Evolutionary conservation across 352 stramenopile genomes (phyloP), one percentile per base, ranked within the genome.

Genomic region (Phytophthora niederhauseri): DNA sequence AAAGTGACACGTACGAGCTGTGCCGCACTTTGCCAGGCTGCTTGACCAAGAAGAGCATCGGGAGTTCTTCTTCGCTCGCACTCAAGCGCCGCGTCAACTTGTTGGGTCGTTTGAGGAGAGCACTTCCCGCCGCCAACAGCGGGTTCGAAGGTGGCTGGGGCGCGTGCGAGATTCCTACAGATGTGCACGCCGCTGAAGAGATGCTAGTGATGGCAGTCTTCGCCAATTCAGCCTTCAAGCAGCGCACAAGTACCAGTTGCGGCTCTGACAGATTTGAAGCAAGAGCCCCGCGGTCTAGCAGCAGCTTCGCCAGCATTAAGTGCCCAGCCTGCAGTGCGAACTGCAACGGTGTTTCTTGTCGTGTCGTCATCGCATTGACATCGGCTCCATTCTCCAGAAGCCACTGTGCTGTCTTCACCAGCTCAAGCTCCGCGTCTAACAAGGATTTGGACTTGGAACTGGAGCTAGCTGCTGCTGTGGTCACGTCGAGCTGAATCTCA

Each of bases 1-100:
- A 95, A 17, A 93, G 69, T 6, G 86, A 93, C 19, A 93, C 80
- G 60, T 95, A 95, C 54, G 82, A 93, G 68, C 88, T 95, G 68
- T 95, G 73, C 34, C 80, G 80, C 1, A 92, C 75, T 66, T 84
- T 84, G 15, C 88, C 86, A 0, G 85, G 88, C 26, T 92, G 83
- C 50, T 92, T 93, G 53, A 90, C 77, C 15, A 94, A 52, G 45
- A 94, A 94, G 3, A 92, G 67, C 48, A 87, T 63, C 2, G 86
- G 85, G 3, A 77, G 57, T 22, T 81, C 65, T 56, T 70, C 77
- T 57, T 77, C 75, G 19, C 43, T 71, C 19, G 65, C 38, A 28
- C 34, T 70, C 26, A 69, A 43, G n/a, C 51, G 48, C n/a, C 61
- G 61, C 28, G 53, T 66, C 9, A 73, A 14, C 46, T 66, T 72